Percentiles rank a stretch among this genome's conserved stretches.
Evolutionary conservation across 345 rosid species (phyloP).

Genomic region (Heritiera littoralis): DNA sequence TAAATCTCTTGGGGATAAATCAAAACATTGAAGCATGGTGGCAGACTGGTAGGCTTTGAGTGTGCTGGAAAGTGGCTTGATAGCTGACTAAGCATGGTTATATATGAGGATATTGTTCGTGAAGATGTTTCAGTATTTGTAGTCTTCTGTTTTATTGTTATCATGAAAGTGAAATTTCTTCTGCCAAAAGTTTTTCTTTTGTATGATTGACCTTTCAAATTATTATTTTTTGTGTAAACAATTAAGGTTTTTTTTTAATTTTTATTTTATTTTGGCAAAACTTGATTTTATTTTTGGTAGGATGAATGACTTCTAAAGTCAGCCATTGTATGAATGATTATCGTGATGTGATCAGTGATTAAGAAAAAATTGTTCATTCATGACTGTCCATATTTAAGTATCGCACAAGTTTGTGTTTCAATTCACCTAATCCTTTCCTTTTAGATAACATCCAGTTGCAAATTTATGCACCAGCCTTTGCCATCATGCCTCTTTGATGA

Average conservation of each 20-base stretch:
- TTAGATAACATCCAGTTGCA: too few species aligned
- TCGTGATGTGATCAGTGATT: too few species aligned
- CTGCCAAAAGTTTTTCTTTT: background rate
- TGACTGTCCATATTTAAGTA: too few species aligned
- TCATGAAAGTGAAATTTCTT: background rate
- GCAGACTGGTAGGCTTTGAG: background rate
- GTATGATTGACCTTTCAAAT: constrained; percentile 15
- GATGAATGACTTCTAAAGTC: too few species aligned
- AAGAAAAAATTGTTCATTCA: too few species aligned
- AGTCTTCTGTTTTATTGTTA: background rate
- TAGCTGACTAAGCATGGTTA: constrained; percentile 6
- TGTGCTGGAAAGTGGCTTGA: background rate
- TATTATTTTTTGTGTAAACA: background rate
- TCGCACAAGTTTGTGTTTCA: too few species aligned
- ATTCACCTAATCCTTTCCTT: too few species aligned
- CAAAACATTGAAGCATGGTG: constrained; percentile 13
- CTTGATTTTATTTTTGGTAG: too few species aligned
- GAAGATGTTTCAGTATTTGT: background rate
- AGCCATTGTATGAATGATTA: too few species aligned
- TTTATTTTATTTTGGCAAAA: background rate
- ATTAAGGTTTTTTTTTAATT: background rate
- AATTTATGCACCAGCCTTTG: too few species aligned
- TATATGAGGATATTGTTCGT: constrained; percentile 1
- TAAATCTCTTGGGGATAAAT: background rate
- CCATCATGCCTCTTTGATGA: too few species aligned